Base-by-base conservation (phyloP, 768 basidiomycete genomes). In the Rhizopogon vulgaris region DNA sequence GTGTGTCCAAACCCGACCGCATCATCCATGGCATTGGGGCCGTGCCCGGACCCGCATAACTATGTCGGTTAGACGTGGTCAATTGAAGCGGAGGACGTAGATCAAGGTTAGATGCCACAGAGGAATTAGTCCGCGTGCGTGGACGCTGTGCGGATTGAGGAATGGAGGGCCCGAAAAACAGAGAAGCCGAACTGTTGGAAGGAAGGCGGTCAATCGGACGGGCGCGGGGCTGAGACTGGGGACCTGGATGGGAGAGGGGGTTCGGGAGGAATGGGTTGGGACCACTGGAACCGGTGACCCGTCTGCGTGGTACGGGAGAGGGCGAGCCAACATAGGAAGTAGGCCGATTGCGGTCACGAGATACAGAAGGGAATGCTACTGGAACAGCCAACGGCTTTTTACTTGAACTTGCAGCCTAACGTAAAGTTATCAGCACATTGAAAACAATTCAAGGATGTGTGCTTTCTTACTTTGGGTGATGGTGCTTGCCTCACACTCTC, bases 91-190 rank as follows among this genome's bases (percentile, higher is more conserved):
- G 52, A 6, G 41, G 6, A 1, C 52, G 55, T 7, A 47, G 49
- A 38, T 56, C 58, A 2, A 50, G 53, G 0, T 49, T 37, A 6
- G 57, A 40, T 0, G 49, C 47, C 15, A 57, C 11, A 15, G 53
- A 51, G 41, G 62, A 40, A 43, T 27, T 55, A 34, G 64, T 69
- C 15, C 58, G 63, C 38, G 58, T 53, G 34, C 55, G 64, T 9
- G 60, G 39, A 59, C 60, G 59, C 49, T 38, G 50, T 18, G 51
- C n/a, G 2, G 60, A 46, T 43, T 67, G 69, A 41, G 69, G 68
- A 7, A 69, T 68, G n/a, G 68, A 63, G 2, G 68, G 68, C 2
- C 84, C 85, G 60, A 87, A 88, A 65, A 87, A 87, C 10, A 85
- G 67, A 0, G 84, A 81, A 15, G 83, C 84, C 2, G 80, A 77